Evolutionary conservation across 345 rosid species (phyloP).

Genomic region (Dovyalis caffra): DNA sequence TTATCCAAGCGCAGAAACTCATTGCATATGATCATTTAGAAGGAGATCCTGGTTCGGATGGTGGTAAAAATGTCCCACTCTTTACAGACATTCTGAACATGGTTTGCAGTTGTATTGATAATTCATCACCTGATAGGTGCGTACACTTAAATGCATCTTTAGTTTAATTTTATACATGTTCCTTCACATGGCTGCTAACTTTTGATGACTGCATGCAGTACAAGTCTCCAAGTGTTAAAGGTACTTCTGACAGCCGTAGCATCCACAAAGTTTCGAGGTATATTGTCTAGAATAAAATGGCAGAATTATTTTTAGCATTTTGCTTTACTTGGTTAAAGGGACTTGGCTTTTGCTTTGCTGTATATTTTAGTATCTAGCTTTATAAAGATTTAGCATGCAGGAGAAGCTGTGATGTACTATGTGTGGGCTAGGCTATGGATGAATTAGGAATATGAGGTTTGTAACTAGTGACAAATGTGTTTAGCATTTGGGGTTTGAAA

Average conservation of each 20-base stretch:
- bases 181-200: slow-evolving; percentile 28
- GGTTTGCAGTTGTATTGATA: slow-evolving; percentile 89
- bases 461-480: background rate
- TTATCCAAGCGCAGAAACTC: slow-evolving; percentile 63
- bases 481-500: background rate
- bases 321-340: slow-evolving; percentile 1
- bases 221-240: slow-evolving; percentile 88
- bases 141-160: slow-evolving; percentile 5
- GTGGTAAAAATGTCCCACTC: slow-evolving; percentile 74
- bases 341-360: background rate
- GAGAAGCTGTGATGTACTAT: background rate
- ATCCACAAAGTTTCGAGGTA: slow-evolving; percentile 93
- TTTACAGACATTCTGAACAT: slow-evolving; percentile 87
- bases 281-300: slow-evolving; percentile 18
- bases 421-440: background rate
- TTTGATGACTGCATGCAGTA: slow-evolving; percentile 54
- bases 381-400: background rate
- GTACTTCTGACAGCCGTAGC: slow-evolving; percentile 96
- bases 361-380: slow-evolving; percentile 4
- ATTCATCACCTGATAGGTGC: slow-evolving; percentile 95
- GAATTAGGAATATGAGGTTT: background rate
- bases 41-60: slow-evolving; percentile 96
- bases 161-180: slow-evolving; percentile 8
- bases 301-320: slow-evolving; percentile 18
- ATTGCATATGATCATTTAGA: slow-evolving; percentile 95